phyloP scores from a whole-genome alignment of 2,329 filamentous ascomycete genomes.

The Chaetothyriales sp. region DNA sequence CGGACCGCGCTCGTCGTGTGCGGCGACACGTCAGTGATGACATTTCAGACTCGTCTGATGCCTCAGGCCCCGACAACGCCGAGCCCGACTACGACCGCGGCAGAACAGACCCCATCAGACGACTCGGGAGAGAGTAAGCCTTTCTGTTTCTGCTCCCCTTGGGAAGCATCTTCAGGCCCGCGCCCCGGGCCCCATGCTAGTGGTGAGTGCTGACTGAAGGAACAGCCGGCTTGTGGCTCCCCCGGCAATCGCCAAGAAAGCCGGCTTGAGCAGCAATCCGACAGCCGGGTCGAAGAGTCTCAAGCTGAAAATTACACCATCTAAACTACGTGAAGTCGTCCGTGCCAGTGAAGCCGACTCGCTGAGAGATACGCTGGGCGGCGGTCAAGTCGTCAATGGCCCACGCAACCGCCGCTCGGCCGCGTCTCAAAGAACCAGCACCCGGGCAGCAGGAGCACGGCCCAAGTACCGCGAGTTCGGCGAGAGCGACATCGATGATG shows the following conservation, averaged over 20 bases:
- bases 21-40: conserved; percentile 18
- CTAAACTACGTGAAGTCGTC: conserved; percentile 36
- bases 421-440: conserved; percentile 16
- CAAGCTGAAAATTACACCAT: conserved; percentile 36
- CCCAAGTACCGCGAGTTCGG: conserved; percentile 24
- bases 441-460: conserved; percentile 24
- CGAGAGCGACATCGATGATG: conserved; percentile 33
- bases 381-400: conserved; percentile 32
- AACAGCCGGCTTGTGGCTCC: neutral
- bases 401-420: conserved; percentile 28
- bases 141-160: neutral
- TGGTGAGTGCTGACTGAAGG: neutral
- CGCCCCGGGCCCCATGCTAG: neutral
- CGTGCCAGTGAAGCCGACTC: conserved; percentile 19
- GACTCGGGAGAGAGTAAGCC: conserved; percentile 18
- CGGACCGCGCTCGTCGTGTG: conserved; percentile 17
- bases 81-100: conserved; percentile 13
- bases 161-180: no score
- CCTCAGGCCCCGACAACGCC: conserved; percentile 14
- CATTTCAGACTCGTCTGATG: conserved; percentile 15
- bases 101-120: conserved; percentile 13
- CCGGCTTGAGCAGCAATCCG: neutral
- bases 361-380: conserved; percentile 31
- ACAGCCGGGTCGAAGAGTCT: conserved; percentile 22
- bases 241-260: neutral